phyloP scores from a whole-genome alignment of 768 basidiomycete genomes.

The Serendipita sp. region DNA sequence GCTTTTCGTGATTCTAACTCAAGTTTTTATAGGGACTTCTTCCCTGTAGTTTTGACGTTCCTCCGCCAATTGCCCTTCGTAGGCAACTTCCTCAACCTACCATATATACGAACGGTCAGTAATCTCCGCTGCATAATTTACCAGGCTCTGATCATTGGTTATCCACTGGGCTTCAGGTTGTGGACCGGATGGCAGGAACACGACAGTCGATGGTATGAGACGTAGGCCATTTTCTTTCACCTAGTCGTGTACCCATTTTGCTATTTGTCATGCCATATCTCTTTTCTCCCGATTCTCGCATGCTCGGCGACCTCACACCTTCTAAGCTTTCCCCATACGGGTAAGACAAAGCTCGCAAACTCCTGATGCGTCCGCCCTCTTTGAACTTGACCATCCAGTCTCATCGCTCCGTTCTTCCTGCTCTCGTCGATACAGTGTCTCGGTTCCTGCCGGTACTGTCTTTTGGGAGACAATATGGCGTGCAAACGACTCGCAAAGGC shows the following conservation, averaged over 20 bases:
- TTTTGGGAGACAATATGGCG: too few species aligned
- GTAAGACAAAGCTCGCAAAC: too few species aligned
- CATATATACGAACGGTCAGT: conserved; percentile 65
- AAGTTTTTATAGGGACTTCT: conserved; percentile 67
- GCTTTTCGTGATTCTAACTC: not conserved
- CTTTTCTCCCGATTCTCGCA: too few species aligned
- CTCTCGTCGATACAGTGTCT: too few species aligned
- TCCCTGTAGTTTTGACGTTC: conserved; percentile 97
- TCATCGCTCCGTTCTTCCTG: too few species aligned
- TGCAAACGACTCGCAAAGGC: too few species aligned
- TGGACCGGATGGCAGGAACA: conserved; percentile 23
- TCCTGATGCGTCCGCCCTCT: too few species aligned
- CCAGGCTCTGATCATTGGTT: not conserved
- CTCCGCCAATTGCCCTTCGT: conserved; percentile 85
- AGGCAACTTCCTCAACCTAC: conserved; percentile 70
- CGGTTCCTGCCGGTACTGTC: too few species aligned
- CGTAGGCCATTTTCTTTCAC: conserved; percentile 12
- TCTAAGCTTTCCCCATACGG: too few species aligned
- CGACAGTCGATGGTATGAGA: conserved; percentile 21
- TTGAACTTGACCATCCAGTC: too few species aligned
- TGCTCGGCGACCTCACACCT: too few species aligned
- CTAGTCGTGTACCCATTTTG: not conserved
- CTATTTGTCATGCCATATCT: too few species aligned
- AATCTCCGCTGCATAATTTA: not conserved
- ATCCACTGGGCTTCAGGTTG: conserved; percentile 15